Evolutionary conservation across 345 rosid species (phyloP), one percentile per base, ranked within the genome.

Genomic region (Corymbia maculata): DNA sequence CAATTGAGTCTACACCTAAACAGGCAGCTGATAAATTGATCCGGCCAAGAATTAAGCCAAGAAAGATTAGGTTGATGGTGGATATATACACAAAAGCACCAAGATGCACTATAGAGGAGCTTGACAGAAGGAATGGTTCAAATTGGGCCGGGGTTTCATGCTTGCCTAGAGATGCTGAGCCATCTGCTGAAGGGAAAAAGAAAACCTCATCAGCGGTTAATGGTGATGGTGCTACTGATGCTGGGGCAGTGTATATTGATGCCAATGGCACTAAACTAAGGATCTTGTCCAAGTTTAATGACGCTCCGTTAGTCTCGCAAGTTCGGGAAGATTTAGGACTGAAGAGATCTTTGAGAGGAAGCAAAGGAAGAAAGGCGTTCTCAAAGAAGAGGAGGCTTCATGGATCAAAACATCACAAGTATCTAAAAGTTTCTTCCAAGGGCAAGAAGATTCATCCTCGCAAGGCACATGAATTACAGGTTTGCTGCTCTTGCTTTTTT

Each of bases 221-320:
- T 89, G 93, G 90, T 80, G 94, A 90, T 89, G 94, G 92, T 91
- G 92, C 91, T 79, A 93, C 89, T 89, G 95, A 92, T 90, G 95
- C 90, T 28, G 99, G 98, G 89, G 95, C 98, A 75, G 99, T 98
- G 87, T 97, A 98, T 92, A 92, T 98, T 89, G 98, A 98, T 92
- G 95, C 92, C 84, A 94, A 89, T 90, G 99, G 99, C 66, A 97
- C 95, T 86, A 98, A 98, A 88, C 89, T 98, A 86, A 90, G 98
- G 90, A 97, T 96, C 91, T 91, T 98, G 94, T 98, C 99, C 17
- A 95, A 95, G 93, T 89, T 89, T 85, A 88, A 64, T 88, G 95
- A 93, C 13, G 87, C 88, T 49, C 89, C 93, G 79, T 52, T 80
- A 59, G 90, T 86, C 66, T 82, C 91, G 75, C 88, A 89, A 88